Base-by-base conservation (phyloP, 2,329 filamentous ascomycete genomes). In the Paraconiothyrium sp. region DNA sequence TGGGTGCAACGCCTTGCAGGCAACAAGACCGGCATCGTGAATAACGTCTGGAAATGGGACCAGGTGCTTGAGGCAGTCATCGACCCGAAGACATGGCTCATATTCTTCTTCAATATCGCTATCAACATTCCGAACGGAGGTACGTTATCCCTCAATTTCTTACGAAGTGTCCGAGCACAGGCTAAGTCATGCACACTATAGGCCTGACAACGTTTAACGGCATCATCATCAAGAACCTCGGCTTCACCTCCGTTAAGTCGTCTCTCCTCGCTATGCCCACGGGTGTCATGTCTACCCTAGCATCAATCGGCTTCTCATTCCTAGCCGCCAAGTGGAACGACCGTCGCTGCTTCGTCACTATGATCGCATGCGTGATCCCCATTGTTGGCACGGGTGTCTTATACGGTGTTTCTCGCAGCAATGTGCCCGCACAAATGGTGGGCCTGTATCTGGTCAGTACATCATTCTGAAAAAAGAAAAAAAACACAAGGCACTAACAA, bases 1-100 rank as follows among this genome's bases (percentile, higher is more conserved):
- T 86, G 87, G 0, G 82, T 89, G 11, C 87, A 89, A 68, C 80
- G 87, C 8, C 67, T 81, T 16, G 67, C 76, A 4, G 76, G 75
- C 72, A 81, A 58, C 46, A 51, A 58, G 20, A 58, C 47, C 1
- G 56, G 56, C 22, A 46, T 58, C n/a, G 56, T 43, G 0, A 48
- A 46, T 16, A 58, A 44, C 16, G 37, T 51, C 20, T 58, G 46
- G 44, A 58, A 58, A 16, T 50, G 47, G 47, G 46, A 41, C 2
- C 56, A 58, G 30, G 56, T 51, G 24, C 8, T 41, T 4, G 56
- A 58, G 27, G 56, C 56, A 2, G 7, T 58, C 2, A 20, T 44
- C 6, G 56, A 58, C 24, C 56, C 56, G 13, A 58, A 58, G 46
- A 58, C 56, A 0, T 58, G 56, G 56, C 37, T 57, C 10, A 57